Conservation (phyloP, 306 rosid species). For the Fagus crenata region DNA sequence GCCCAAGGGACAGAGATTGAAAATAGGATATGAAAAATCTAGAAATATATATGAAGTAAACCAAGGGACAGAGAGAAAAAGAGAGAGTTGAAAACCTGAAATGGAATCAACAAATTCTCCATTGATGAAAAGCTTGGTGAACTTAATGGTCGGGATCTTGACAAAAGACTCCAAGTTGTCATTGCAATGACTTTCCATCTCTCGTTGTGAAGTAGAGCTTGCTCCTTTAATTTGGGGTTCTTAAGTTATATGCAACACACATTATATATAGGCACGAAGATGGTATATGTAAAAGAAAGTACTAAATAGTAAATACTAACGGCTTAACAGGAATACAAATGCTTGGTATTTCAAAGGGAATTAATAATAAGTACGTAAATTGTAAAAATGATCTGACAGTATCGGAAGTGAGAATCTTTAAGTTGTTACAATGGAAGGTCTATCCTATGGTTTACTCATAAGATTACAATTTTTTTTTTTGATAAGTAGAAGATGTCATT, state of each 20-base stretch:
- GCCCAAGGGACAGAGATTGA: background rate
- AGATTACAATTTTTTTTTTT: too few relatives aligned
- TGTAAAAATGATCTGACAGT: too few relatives aligned
- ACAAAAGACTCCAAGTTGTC: slow-evolving; percentile 15
- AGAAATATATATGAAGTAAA: background rate
- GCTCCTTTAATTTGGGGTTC: background rate
- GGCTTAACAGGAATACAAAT: too few relatives aligned
- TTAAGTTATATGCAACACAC: too few relatives aligned
- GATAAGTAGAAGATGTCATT: too few relatives aligned
- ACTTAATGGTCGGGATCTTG: slow-evolving; percentile 58
- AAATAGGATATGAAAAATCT: background rate
- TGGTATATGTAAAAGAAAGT: too few relatives aligned
- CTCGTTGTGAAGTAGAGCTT: background rate
- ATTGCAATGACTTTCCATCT: slow-evolving; percentile 47
- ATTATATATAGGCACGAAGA: background rate
- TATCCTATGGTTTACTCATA: too few relatives aligned
- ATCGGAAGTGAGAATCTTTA: too few relatives aligned
- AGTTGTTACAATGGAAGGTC: too few relatives aligned
- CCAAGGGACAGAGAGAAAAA: background rate
- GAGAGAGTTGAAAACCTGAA: slow-evolving; percentile 51
- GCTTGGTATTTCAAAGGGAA: too few relatives aligned
- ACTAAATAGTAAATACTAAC: background rate
- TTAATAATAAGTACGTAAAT: too few relatives aligned
- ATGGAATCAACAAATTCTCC: slow-evolving; percentile 73
- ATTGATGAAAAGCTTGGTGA: slow-evolving; percentile 89